A percentile compares a stretch with the other conserved stretches of the same genome.
Evolutionary conservation across 441 rosid genomes (phyloP).

Genomic region (Erodium chrysanthum): DNA sequence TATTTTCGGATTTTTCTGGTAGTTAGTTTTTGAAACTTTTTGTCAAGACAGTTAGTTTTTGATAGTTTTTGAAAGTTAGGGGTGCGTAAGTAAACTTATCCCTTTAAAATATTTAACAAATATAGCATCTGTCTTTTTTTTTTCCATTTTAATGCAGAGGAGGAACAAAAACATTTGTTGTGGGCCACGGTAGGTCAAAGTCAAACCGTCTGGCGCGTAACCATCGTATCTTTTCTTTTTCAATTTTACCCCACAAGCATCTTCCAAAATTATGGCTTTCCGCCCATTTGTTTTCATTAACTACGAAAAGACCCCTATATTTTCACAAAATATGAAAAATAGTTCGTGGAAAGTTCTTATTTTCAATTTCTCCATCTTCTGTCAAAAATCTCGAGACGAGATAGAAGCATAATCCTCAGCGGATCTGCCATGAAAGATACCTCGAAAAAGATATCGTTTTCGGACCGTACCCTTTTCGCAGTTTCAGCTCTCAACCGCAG

Average conservation of each 20-base stretch:
- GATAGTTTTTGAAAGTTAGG: no score
- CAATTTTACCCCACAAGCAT: neutral
- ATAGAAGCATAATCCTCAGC: neutral
- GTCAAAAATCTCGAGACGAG: conserved; percentile 2
- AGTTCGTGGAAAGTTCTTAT: neutral
- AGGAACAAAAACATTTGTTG: neutral
- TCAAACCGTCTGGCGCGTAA: no score
- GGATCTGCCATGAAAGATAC: conserved; percentile 4
- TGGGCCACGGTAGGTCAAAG: neutral
- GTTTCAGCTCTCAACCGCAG: neutral
- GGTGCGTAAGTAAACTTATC: no score
- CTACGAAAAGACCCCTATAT: neutral
- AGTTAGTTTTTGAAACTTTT: no score
- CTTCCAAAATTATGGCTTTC: neutral
- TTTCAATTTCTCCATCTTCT: neutral
- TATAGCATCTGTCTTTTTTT: no score
- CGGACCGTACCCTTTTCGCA: neutral
- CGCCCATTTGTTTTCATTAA: neutral
- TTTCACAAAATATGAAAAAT: neutral
- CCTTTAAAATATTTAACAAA: no score
- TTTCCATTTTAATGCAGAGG: neutral
- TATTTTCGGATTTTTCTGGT: no score
- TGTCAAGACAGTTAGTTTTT: no score
- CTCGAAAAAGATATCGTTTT: neutral
- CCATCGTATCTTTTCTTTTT: neutral